phyloP scores from a whole-genome alignment of 2,329 filamentous ascomycete genomes.

The Fusarium annulatum region DNA sequence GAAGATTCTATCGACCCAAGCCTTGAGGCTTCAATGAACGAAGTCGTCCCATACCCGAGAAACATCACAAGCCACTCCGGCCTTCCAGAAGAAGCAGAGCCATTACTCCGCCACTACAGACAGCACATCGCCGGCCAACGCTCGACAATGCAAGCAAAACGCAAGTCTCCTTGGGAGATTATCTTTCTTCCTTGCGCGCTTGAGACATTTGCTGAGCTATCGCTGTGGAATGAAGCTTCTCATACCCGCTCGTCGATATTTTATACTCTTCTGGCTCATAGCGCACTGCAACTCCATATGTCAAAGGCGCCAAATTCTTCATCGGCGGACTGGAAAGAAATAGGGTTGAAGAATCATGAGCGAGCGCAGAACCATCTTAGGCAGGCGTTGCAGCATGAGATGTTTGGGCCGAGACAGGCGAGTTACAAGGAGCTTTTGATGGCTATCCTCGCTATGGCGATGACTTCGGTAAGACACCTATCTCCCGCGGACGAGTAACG shows the following conservation, averaged over 20 bases:
- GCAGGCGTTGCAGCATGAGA: constrained; percentile 49
- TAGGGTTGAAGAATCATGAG: constrained; percentile 46
- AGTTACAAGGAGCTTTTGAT: constrained; percentile 59
- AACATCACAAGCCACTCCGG: neutral
- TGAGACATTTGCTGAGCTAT: constrained; percentile 55
- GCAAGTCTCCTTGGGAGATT: constrained; percentile 57
- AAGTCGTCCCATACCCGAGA: constrained; percentile 2
- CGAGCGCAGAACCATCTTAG: constrained; percentile 48
- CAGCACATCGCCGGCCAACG: constrained; percentile 44
- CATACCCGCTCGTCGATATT: constrained; percentile 53
- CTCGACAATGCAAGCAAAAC: constrained; percentile 42
- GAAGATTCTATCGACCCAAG: neutral
- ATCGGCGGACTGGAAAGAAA: constrained; percentile 42
- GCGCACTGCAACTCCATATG: constrained; percentile 54
- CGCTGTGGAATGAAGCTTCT: constrained; percentile 53
- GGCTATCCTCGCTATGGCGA: constrained; percentile 51
- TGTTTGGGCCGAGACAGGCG: constrained; percentile 47
- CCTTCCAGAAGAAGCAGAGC: constrained; percentile 40
- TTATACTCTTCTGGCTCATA: constrained; percentile 54
- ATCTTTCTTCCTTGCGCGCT: constrained; percentile 56
- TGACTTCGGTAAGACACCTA: constrained; percentile 30
- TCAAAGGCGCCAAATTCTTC: constrained; percentile 7
- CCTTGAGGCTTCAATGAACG: neutral
- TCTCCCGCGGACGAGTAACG: fast-evolving
- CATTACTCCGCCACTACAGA: constrained; percentile 47